Evolutionary conservation across 116 monocot species (phyloP), one percentile per base, ranked within the genome.

Genomic region (Phalaenopsis hybrid): DNA sequence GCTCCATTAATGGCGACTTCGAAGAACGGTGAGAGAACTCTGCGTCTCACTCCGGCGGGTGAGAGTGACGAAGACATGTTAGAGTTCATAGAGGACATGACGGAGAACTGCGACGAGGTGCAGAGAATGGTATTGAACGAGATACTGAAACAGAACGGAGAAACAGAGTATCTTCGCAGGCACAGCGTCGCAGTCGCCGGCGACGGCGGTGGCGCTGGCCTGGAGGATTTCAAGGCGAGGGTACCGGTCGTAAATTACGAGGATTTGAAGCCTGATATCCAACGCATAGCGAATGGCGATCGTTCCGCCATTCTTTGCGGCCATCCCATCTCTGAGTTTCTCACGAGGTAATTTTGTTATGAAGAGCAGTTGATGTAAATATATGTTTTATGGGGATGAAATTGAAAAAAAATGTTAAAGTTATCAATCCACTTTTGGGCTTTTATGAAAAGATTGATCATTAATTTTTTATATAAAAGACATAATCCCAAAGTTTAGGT

Each of bases 61-160:
- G 67, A 55, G 13, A 79, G 57, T 7, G 51, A 76, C 23, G 79
- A 74, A 20, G 70, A 78, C 44, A 70, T 34, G 78, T 65, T 85
- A 8, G 6, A 34, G 33, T 86, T 86, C 63, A 79, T 86, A 20
- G 86, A 86, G 31, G 83, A 83, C 34, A 81, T 86, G 83, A 86
- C 86, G 8, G n/a, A 72, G 4, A 61, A 83, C 48, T 52, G 61
- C 45, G 83, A 75, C 21, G 16, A 21, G 49, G 79, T 86, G 11
- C 86, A 86, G 79, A 50, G 11, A 57, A 79, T 20, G 2, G 79
- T 84, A 0, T 70, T 86, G 18, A 8, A 57, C 1, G 82, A 86
- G 86, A 86, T 86, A 18, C 61, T 86, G n/a, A 16, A 10, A 2
- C 49, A 68, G 31, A 86, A 86, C 34, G 33, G 59, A 2, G 75